These are phyloP conservation scores for Cornus suecica DNA, from an alignment of 148 eudicot genomes.

Conservation along the genomic window DNA sequence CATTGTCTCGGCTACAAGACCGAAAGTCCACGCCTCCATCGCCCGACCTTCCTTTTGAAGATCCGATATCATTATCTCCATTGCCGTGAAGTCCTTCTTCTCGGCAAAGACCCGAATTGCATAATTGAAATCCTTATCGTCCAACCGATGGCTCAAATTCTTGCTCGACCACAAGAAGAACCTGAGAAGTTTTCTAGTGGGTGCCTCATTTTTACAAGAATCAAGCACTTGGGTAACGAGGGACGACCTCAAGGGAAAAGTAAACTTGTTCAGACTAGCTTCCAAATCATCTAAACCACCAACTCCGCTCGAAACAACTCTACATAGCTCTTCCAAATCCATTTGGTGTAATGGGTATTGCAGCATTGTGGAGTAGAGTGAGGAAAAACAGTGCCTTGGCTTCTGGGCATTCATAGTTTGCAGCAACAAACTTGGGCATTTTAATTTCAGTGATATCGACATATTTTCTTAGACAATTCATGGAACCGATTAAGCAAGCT, in stretches of 20 bases:
- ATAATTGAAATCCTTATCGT: slow-evolving; percentile 41
- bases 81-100: slow-evolving; percentile 50
- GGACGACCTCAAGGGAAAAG: slow-evolving; percentile 32
- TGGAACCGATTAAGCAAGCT: not conserved
- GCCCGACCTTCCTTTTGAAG: slow-evolving; percentile 44
- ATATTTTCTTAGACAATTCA: not conserved
- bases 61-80: slow-evolving; percentile 46
- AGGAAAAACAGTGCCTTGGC: slow-evolving; percentile 11
- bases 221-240: slow-evolving; percentile 47
- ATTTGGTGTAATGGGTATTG: slow-evolving; percentile 10
- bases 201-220: slow-evolving; percentile 46
- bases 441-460: slow-evolving; percentile 1
- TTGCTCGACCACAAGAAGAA: slow-evolving; percentile 62
- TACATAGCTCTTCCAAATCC: slow-evolving; percentile 36
- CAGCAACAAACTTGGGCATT: slow-evolving; percentile 13
- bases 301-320: slow-evolving; percentile 38
- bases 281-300: slow-evolving; percentile 59
- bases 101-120: slow-evolving; percentile 51
- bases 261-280: slow-evolving; percentile 31
- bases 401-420: slow-evolving; percentile 24
- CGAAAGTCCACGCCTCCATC: slow-evolving; percentile 47
- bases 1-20: slow-evolving; percentile 40
- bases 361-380: slow-evolving; percentile 21
- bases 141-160: slow-evolving; percentile 31
- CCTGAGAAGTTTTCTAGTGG: slow-evolving; percentile 48